Percentiles rank a stretch among this genome's conserved stretches.
phyloP scores from a whole-genome alignment of 2,329 filamentous ascomycete genomes.

The Xylariaceae sp. region DNA sequence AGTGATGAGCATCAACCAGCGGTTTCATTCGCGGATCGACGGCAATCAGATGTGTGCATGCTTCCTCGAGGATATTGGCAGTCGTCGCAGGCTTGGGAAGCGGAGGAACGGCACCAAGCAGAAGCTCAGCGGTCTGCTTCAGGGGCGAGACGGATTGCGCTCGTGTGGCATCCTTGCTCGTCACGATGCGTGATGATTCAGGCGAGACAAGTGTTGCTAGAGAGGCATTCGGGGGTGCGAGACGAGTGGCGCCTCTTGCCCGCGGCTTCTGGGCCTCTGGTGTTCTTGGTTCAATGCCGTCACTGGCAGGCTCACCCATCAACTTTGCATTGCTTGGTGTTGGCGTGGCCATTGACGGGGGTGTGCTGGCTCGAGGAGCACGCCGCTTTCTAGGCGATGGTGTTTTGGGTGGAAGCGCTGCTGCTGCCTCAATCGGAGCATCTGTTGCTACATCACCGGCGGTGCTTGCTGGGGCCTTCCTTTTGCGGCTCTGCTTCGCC shows the following conservation, averaged over 20 bases:
- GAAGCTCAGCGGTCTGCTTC: constrained; percentile 33
- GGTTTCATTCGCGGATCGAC: constrained; percentile 69
- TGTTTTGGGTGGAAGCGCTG: constrained; percentile 18
- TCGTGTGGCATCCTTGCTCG: constrained; percentile 41
- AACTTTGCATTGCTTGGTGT: constrained; percentile 43
- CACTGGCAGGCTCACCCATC: constrained; percentile 32
- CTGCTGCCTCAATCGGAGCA: constrained; percentile 5
- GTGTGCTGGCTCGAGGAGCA: constrained; percentile 19
- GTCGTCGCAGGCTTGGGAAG: constrained; percentile 51
- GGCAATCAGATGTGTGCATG: constrained; percentile 67
- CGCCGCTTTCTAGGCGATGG: constrained; percentile 30
- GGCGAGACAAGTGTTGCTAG: constrained; percentile 72
- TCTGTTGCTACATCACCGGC: constrained; percentile 4
- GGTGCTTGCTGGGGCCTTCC: constrained; percentile 17
- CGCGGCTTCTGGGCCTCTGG: constrained; percentile 38
- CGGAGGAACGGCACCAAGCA: constrained; percentile 12
- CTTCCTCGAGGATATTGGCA: constrained; percentile 68
- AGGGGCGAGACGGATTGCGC: constrained; percentile 38
- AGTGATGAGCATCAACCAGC: constrained; percentile 71
- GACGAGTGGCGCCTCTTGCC: constrained; percentile 44
- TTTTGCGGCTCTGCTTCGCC: constrained; percentile 33
- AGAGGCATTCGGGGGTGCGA: constrained; percentile 60
- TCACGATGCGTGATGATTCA: constrained; percentile 60
- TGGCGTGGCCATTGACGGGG: constrained; percentile 41
- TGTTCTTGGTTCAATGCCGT: constrained; percentile 16